Evolutionary conservation across 345 rosid genomes (phyloP), one percentile per base, ranked within the genome.

Genomic region (Aquilaria sinensis): DNA sequence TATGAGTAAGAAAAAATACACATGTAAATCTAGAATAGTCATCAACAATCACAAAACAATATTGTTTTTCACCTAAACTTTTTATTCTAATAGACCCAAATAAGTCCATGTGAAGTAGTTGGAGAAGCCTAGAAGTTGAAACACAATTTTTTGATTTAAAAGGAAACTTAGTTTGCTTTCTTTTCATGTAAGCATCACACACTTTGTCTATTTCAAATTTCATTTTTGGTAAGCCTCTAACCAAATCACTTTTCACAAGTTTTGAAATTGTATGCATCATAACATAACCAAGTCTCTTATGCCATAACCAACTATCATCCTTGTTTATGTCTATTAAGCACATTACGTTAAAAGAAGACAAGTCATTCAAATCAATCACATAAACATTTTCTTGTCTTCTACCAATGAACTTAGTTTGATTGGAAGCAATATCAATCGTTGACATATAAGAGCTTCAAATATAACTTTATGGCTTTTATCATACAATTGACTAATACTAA

Each of bases 11-110:
- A 23, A 23, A 23, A 23, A 23, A 23, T 23, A 23, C 11, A 15
- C 58, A 63, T 11, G 51, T 57, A 16, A 15, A 57, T 33, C 10
- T 48, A n/a, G 63, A 29, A 31, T 47, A 57, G 12, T 58, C 56
- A 51, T 66, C 57, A 31, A 58, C 50, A 33, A 66, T 51, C 1
- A 48, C 34, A 34, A 57, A 33, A 0, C 12, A 48, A 49, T 66
- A 66, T 0, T n/a, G 8, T 12, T 66, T 34, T 3, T 37, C 70
- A 8, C 57, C 32, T 1, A 57, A 12, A 9, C 56, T 57, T 1
- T 2, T 9, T 1, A 15, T 47, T 13, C 51, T 57, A 4, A 41
- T 31, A 5, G 63, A 57, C 0, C 63, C 63, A 66, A 57, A 57
- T 11, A 58, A 16, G n/a, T 48, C 49, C 2, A 58, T 32, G 29